Evolutionary conservation across 129 eudicot genomes (phyloP), one percentile per base, ranked within the genome.

Genomic region (Kitagawia praeruptora): DNA sequence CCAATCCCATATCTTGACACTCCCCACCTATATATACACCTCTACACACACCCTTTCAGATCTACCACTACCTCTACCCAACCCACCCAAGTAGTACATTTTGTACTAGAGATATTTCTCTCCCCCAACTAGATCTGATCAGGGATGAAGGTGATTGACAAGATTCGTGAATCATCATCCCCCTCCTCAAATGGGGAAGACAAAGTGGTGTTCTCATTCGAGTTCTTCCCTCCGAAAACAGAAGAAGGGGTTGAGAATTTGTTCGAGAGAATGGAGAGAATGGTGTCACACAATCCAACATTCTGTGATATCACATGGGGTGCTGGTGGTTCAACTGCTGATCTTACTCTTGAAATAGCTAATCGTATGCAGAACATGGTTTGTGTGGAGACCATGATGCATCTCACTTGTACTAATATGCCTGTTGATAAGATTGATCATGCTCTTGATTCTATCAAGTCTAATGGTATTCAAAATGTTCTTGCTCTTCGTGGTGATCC

Each of bases 221-320:
- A 96, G 84, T 96, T 92, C 81, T 96, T 96, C 46, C 99, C 99
- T 1, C 99, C 99, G 12, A 96, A 96, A 79, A 92, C 99, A 1
- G 99, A 96, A 12, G 99, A 96, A 49, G 99, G 99, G 0, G 99
- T 96, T 0, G 97, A 96, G 3, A 96, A 96, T 64, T 85, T 96
- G 34, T 96, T 96, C 82, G 99, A 96, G 58, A 82, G 93, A 18
- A 96, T 96, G 99, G 99, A 96, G 79, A 79, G 98, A 63, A 96
- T 96, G 99, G 99, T 96, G 79, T 86, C 95, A 3, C 98, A 92
- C 88, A 84, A 87, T 79, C 99, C 99, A 6, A 70, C 93, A 0
- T 96, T 96, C 58, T 96, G 99, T 83, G 99, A 96, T 72, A 96
- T 96, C 4, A 96, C 99, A 0, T 96, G 99, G 99, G 99, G 99